These are phyloP conservation scores for Aurantiochytrium sp. DNA, from an alignment of 108 stramenopile species.

Conservation along the genomic window DNA sequence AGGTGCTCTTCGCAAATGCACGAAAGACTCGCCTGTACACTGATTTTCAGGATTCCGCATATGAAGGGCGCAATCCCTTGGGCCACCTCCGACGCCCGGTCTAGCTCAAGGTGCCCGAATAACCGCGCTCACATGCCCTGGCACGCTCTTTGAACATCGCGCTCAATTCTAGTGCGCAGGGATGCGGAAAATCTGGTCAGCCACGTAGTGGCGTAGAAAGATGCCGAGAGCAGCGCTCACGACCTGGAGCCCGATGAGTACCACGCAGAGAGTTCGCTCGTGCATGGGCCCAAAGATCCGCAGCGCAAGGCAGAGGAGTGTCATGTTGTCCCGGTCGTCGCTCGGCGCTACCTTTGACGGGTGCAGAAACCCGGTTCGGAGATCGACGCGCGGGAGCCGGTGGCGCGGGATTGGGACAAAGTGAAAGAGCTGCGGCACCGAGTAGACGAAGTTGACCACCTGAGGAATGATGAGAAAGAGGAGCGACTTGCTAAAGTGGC, in stretches of 20 bases:
- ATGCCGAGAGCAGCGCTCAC: conserved; percentile 42
- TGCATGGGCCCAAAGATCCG: conserved; percentile 80
- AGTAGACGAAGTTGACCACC: conserved; percentile 86
- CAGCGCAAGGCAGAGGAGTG: conserved; percentile 80
- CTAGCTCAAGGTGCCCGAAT: no score
- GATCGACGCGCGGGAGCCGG: conserved; percentile 80
- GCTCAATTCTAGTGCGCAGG: no score
- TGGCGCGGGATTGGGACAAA: conserved; percentile 90
- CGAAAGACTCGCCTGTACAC: no score
- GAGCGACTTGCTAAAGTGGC: conserved; percentile 95
- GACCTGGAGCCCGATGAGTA: conserved; percentile 74
- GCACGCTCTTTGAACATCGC: no score
- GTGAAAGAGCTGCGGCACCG: conserved; percentile 91
- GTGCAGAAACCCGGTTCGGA: conserved; percentile 67
- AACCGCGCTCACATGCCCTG: no score
- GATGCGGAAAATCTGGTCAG: background rate
- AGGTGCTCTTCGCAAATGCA: no score
- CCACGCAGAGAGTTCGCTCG: conserved; percentile 69
- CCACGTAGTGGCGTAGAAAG: conserved; percentile 33
- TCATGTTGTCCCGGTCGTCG: conserved; percentile 74
- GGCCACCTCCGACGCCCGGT: no score
- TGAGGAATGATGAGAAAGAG: conserved; percentile 94
- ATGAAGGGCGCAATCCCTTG: no score
- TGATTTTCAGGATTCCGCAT: no score
- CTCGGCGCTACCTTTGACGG: conserved; percentile 69